Conservation (phyloP, 2,329 filamentous ascomycete genomes). For the Catunica adiposa region DNA sequence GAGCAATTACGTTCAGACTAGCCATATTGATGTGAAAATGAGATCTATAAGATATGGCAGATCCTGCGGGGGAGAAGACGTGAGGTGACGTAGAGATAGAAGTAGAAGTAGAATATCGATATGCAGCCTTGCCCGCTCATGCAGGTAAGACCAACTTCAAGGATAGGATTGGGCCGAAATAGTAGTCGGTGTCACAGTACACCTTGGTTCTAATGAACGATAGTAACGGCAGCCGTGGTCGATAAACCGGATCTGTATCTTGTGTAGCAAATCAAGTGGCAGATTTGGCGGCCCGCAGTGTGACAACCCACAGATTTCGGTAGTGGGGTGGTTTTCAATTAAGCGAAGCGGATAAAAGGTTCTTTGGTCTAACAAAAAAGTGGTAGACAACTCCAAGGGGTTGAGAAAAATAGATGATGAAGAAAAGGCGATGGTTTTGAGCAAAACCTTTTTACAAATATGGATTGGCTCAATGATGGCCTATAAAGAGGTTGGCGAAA, state of each 20-base stretch:
- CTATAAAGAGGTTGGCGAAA: neutral
- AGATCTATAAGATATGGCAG: no score
- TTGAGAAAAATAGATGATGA: neutral
- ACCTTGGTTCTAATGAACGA: neutral
- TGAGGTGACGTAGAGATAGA: neutral
- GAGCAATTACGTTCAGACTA: constrained; percentile 62
- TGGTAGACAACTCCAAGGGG: neutral
- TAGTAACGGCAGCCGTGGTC: neutral
- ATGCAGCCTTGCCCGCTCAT: neutral
- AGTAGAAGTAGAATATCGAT: neutral
- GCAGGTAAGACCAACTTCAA: neutral
- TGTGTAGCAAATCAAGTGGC: neutral
- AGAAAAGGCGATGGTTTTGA: neutral
- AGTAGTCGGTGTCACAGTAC: neutral
- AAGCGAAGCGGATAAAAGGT: no score
- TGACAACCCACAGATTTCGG: neutral
- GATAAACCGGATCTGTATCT: neutral
- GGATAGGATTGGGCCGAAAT: neutral
- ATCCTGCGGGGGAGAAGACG: no score
- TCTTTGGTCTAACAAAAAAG: no score
- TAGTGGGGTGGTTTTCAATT: neutral
- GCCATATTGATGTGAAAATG: neutral
- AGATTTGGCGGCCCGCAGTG: neutral
- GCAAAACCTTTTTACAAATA: no score
- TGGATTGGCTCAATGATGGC: neutral